phyloP scores from a whole-genome alignment of 1,284 basidiomycete species.

The Lentinula novae-zelandiae region DNA sequence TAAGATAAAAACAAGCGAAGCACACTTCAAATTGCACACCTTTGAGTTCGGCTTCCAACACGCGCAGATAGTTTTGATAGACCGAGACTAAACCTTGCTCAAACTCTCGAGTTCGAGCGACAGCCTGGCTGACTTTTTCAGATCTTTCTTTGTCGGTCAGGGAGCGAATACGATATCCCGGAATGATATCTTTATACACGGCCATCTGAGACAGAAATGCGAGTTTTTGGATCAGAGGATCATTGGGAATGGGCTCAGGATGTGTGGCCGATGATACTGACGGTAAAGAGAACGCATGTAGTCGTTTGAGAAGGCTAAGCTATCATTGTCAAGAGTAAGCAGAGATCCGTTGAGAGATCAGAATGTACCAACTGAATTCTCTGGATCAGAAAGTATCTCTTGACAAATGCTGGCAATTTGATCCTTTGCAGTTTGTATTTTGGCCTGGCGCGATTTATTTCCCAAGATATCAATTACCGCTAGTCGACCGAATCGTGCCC shows the following conservation, averaged over 20 bases:
- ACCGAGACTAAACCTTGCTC: conserved; percentile 92
- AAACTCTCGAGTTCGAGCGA: conserved; percentile 88
- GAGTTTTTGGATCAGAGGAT: conserved; percentile 80
- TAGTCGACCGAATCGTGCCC: conserved; percentile 77
- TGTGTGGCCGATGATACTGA: conserved; percentile 67
- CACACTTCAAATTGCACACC: conserved; percentile 41
- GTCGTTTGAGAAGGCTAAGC: conserved; percentile 82
- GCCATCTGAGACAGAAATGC: conserved; percentile 90
- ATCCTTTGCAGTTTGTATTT: conserved; percentile 81
- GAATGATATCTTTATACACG: conserved; percentile 94
- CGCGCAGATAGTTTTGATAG: conserved; percentile 87
- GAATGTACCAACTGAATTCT: conserved; percentile 63
- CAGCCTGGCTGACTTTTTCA: conserved; percentile 94
- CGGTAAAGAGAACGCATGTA: conserved; percentile 80
- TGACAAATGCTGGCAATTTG: conserved; percentile 88
- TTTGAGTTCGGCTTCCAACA: conserved; percentile 86
- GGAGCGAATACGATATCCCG: conserved; percentile 85
- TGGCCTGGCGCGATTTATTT: conserved; percentile 62
- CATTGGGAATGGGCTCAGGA: conserved; percentile 70
- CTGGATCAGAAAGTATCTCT: conserved; percentile 84
- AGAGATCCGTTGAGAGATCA: neutral
- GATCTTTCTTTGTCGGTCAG: conserved; percentile 88
- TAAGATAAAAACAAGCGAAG: conserved; percentile 9
- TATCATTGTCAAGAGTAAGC: conserved; percentile 26
- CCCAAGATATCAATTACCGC: conserved; percentile 75